Evolutionary conservation across 2,329 filamentous ascomycete genomes (phyloP), one percentile per base, ranked within the genome.

Genomic region (Neonectria sp.): DNA sequence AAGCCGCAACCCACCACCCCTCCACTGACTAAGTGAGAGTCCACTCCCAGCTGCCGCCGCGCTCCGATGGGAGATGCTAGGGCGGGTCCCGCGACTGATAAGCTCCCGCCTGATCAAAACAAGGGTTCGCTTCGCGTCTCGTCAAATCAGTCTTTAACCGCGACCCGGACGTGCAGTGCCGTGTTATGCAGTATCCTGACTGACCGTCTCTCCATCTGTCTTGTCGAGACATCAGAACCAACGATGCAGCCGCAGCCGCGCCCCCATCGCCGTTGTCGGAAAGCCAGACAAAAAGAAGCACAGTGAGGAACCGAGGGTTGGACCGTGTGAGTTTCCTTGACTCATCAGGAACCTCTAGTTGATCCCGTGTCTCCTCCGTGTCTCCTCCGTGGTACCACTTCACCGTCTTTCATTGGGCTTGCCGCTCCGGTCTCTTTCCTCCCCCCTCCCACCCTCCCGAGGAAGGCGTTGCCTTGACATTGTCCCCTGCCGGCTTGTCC

Each of bases 11-110:
- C 37, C 17, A 40, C 33, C 12, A 9, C 33, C 13, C 33, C 31
- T 33, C 35, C 13, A 40, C 37, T 9, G 37, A 40, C 31, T 33
- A 33, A 33, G 15, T n/a, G 6, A 40, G 15, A 40, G 40, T 37
- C 51, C 46, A 27, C 45, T 60, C 46, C 27, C 31, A n/a, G 51
- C 51, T 52, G 51, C 56, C 48, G 49, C 48, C 58, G 63, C 63
- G 63, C 58, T 46, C 63, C 58, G 63, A 65, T 33, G 62, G 27
- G 53, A 57, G 60, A 57, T 48, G 15, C 43, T 49, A 13, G 51
- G 3, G 60, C 60, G 60, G 60, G 60, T 40, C 62, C 31, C 43
- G 33, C 21, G 25, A 57, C 58, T 72, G 71, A 74, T 70, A 74
- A 74, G 72, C 68, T 74, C 59, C 63, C 58, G 56, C 46, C 24